phyloP scores from a whole-genome alignment of 2,329 filamentous ascomycete genomes.

The Malbranchea cinnamomea region DNA sequence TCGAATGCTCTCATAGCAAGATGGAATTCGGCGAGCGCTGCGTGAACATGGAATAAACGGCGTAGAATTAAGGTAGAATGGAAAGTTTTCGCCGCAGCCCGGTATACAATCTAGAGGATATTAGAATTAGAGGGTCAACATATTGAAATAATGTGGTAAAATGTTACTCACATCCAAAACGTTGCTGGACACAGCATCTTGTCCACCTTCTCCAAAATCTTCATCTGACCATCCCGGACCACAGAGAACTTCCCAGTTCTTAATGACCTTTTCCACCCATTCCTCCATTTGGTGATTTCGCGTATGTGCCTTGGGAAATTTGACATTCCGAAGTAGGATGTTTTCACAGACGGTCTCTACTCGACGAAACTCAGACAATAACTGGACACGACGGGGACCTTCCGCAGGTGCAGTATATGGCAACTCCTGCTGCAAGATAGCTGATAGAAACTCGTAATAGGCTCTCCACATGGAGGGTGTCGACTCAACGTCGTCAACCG shows the following conservation, averaged over 20 bases:
- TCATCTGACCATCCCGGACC: conserved; percentile 65
- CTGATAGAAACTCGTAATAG: conserved; percentile 68
- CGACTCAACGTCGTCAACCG: conserved; percentile 12
- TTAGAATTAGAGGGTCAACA: background rate
- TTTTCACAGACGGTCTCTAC: conserved; percentile 69
- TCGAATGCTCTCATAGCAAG: conserved; percentile 81
- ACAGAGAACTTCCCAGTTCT: conserved; percentile 73
- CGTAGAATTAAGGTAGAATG: conserved; percentile 83
- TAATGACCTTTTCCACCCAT: conserved; percentile 65
- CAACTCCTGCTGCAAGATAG: conserved; percentile 46
- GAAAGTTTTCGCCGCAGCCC: conserved; percentile 81
- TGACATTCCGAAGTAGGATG: conserved; percentile 60
- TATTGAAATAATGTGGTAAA: background rate
- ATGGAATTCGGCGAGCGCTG: conserved; percentile 80
- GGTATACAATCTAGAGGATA: conserved; percentile 56
- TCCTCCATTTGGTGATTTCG: conserved; percentile 63
- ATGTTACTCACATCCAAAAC: conserved; percentile 48
- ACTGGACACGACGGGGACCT: conserved; percentile 40
- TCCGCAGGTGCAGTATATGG: conserved; percentile 22
- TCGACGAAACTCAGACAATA: conserved; percentile 62
- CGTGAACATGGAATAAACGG: conserved; percentile 74
- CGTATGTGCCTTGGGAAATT: conserved; percentile 73
- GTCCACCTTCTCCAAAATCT: conserved; percentile 69
- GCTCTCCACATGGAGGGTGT: conserved; percentile 56
- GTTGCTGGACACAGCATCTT: conserved; percentile 56